Evolutionary conservation across 805 yeast genomes (phyloP).

Genomic region (Lachancea cidri): DNA sequence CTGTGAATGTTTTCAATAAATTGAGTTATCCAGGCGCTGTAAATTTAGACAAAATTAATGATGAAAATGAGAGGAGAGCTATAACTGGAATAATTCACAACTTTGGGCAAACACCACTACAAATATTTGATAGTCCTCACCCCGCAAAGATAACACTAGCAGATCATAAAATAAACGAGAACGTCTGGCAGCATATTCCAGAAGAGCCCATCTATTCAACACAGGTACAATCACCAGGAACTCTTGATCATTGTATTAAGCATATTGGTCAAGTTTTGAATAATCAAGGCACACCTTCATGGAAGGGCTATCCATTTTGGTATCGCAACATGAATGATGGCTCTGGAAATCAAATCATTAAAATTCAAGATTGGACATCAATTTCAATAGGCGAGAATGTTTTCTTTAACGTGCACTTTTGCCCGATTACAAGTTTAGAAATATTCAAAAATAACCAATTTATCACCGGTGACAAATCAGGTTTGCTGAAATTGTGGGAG

Average conservation of each 20-base stretch:
- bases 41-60: conserved; percentile 65
- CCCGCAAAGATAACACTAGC: conserved; percentile 35
- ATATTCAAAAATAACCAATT: conserved; percentile 20
- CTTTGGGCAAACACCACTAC: conserved; percentile 86
- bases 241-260: neutral
- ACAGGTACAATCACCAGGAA: neutral
- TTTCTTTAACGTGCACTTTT: conserved; percentile 4
- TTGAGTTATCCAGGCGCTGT: conserved; percentile 82
- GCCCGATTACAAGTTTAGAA: conserved; percentile 2
- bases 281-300: neutral
- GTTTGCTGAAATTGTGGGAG: conserved; percentile 57
- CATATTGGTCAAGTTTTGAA: neutral
- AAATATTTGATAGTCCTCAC: conserved; percentile 66
- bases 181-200: conserved; percentile 9
- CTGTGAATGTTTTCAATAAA: conserved; percentile 77
- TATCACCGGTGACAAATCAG: conserved; percentile 45
- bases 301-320: neutral
- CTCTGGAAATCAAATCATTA: neutral
- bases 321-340: neutral
- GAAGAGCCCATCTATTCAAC: conserved; percentile 1
- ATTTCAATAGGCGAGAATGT: conserved; percentile 1
- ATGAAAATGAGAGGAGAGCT: conserved; percentile 69
- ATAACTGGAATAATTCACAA: conserved; percentile 82
- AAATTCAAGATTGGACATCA: neutral
- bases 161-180: conserved; percentile 3